Evolutionary conservation across 2,329 filamentous ascomycete genomes (phyloP).

Genomic region (Hypoxylon sp.): DNA sequence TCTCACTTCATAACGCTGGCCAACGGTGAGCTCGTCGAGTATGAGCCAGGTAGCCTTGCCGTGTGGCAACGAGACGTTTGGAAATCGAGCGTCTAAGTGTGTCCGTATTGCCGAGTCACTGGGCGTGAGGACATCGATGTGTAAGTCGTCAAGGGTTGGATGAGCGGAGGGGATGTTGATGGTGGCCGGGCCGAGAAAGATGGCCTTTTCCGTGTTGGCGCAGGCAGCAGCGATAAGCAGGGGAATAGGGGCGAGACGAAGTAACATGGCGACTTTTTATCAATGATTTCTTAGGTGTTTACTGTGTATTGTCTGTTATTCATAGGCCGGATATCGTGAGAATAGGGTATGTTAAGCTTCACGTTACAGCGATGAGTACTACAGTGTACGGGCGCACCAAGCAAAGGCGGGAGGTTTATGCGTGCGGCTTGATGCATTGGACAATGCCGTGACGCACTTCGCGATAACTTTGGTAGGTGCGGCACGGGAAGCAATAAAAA

Average conservation of each 20-base stretch:
- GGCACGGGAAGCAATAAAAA: not conserved
- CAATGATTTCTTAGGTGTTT: not conserved
- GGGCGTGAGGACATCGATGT: slow-evolving; percentile 71
- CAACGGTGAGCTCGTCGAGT: slow-evolving; percentile 72
- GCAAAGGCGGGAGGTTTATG: too few relatives aligned
- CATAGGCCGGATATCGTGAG: too few relatives aligned
- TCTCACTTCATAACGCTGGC: slow-evolving; percentile 86
- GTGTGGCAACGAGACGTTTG: slow-evolving; percentile 57
- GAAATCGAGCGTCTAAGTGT: slow-evolving; percentile 72
- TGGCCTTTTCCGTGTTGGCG: slow-evolving; percentile 90
- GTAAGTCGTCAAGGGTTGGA: slow-evolving; percentile 66
- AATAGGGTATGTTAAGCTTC: too few relatives aligned
- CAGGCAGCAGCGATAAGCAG: slow-evolving; percentile 39
- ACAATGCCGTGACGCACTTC: not conserved
- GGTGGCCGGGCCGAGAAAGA: slow-evolving; percentile 77
- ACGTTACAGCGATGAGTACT: too few relatives aligned
- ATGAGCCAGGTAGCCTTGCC: slow-evolving; percentile 81
- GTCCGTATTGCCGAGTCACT: slow-evolving; percentile 64
- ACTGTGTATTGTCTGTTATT: too few relatives aligned
- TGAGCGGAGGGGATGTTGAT: slow-evolving; percentile 63
- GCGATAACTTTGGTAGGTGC: not conserved
- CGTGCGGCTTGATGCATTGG: not conserved
- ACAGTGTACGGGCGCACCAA: too few relatives aligned
- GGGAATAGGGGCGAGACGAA: slow-evolving; percentile 19
- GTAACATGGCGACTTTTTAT: slow-evolving; percentile 30